Percentiles rank a stretch among this genome's conserved stretches.
phyloP scores from a whole-genome alignment of 2,329 filamentous ascomycete species.

The Penicillium paneum region DNA sequence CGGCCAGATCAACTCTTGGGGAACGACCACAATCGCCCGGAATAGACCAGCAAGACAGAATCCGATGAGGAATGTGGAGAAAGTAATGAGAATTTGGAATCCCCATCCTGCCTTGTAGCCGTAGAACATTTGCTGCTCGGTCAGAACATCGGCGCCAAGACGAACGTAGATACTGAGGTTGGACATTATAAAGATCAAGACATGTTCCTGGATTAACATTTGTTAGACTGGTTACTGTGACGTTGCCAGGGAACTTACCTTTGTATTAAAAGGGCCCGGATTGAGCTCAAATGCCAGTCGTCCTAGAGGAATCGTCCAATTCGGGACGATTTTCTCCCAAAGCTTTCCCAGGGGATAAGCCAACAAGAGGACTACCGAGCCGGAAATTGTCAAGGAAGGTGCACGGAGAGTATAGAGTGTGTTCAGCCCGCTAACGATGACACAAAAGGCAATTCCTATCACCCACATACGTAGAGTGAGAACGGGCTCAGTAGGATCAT shows the following conservation, averaged over 20 bases:
- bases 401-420: slow-evolving; percentile 45
- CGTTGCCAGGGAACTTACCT: slow-evolving; percentile 14
- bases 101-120: slow-evolving; percentile 26
- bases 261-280: slow-evolving; percentile 32
- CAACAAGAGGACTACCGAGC: slow-evolving; percentile 33
- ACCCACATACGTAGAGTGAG: slow-evolving; percentile 42
- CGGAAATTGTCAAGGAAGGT: slow-evolving; percentile 27
- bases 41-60: slow-evolving; percentile 59
- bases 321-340: slow-evolving; percentile 26
- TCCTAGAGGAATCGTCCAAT: slow-evolving; percentile 19
- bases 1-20: slow-evolving; percentile 62
- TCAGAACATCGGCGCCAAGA: slow-evolving; percentile 27
- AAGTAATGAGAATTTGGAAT: slow-evolving; percentile 49
- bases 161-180: slow-evolving; percentile 30
- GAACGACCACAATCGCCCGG: slow-evolving; percentile 53
- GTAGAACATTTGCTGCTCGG: slow-evolving; percentile 30
- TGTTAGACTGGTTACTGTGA: not conserved
- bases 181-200: slow-evolving; percentile 30
- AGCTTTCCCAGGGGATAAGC: slow-evolving; percentile 36
- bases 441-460: slow-evolving; percentile 40
- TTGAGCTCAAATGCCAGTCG: slow-evolving; percentile 41
- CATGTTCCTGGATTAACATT: slow-evolving; percentile 17
- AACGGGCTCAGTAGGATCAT: slow-evolving; percentile 35
- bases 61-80: slow-evolving; percentile 64
- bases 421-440: slow-evolving; percentile 46